Conservation (phyloP, 2,329 filamentous ascomycete genomes). For the Hawksworthiomyces lignivorus region DNA sequence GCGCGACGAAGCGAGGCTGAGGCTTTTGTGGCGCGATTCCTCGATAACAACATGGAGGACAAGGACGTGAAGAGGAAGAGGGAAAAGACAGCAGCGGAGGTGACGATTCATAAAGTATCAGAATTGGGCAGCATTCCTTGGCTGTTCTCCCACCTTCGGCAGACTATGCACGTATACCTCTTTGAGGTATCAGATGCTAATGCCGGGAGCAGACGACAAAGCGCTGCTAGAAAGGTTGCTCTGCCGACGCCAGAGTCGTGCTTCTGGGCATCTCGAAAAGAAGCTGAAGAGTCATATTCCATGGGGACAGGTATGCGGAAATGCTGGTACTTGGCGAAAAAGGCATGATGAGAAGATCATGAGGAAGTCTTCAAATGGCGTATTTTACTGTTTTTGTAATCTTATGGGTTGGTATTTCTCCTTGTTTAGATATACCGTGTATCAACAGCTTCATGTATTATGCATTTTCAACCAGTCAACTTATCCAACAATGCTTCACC, state of each 20-base stretch:
- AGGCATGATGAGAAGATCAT: slow-evolving; percentile 5
- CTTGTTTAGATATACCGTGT: too few relatives aligned
- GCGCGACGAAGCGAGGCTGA: slow-evolving; percentile 5
- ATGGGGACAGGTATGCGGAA: slow-evolving; percentile 55
- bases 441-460: too few relatives aligned
- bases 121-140: slow-evolving; percentile 48
- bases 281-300: slow-evolving; percentile 37
- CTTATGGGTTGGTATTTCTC: too few relatives aligned
- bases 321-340: slow-evolving; percentile 41
- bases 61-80: too few relatives aligned
- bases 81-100: not conserved
- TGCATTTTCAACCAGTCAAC: too few relatives aligned
- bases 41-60: not conserved
- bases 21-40: slow-evolving; percentile 1
- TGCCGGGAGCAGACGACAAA: too few relatives aligned
- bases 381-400: too few relatives aligned
- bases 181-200: slow-evolving; percentile 30
- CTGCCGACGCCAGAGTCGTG: slow-evolving; percentile 3
- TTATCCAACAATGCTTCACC: too few relatives aligned
- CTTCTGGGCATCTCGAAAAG: slow-evolving; percentile 31
- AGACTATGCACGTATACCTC: slow-evolving; percentile 50
- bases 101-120: slow-evolving; percentile 17
- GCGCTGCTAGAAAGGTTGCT: not conserved
- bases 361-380: too few relatives aligned
- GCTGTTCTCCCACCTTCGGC: slow-evolving; percentile 49